Evolutionary conservation across 2,329 filamentous ascomycete genomes (phyloP), one percentile per base, ranked within the genome.

Genomic region (Decorospora gaudefroyi): DNA sequence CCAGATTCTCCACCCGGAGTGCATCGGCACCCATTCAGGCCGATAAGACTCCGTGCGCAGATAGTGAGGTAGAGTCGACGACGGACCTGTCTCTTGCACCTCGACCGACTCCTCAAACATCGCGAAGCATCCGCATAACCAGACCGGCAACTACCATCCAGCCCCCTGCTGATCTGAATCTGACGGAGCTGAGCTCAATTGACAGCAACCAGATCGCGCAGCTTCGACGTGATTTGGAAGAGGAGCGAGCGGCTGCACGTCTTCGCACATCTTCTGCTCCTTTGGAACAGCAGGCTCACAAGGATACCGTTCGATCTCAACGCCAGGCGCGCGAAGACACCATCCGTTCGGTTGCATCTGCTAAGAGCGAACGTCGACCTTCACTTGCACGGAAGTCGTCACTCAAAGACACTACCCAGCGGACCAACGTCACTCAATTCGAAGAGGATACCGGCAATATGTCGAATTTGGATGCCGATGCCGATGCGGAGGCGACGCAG

Each of bases 141-240:
- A 59, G 49, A 28, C 49, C 56, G 15, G 28, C 53, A n/a, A 34
- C 42, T 7, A 49, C 52, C 1, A 41, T 68, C 10, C 62, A 69
- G 38, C 57, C 57, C 19, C 67, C 65, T 34, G 53, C 54, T 4
- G 61, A 64, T 42, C 28, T 68, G 13, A 64, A 70, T 29, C 52
- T 80, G 32, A 83, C 81, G 1, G 69, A 80, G 46, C 58, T 84
- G 35, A 83, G 78, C 63, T 75, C 76, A 46, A 73, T 82, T 46
- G 75, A 81, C 57, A 72, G 72, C 37, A 67, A 74, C 41, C 75
- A 79, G 38, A 76, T 83, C 55, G 76, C 76, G 19, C 71, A 74
- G 29, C 69, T 84, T 35, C 76, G 81, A 27, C 79, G 76, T 55
- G 74, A 71, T 10, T 55, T 84, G 5, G 81, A 84, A 58, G 75